Conservation (phyloP, 768 basidiomycete species). For the Cystofilobasidium ferigula region DNA sequence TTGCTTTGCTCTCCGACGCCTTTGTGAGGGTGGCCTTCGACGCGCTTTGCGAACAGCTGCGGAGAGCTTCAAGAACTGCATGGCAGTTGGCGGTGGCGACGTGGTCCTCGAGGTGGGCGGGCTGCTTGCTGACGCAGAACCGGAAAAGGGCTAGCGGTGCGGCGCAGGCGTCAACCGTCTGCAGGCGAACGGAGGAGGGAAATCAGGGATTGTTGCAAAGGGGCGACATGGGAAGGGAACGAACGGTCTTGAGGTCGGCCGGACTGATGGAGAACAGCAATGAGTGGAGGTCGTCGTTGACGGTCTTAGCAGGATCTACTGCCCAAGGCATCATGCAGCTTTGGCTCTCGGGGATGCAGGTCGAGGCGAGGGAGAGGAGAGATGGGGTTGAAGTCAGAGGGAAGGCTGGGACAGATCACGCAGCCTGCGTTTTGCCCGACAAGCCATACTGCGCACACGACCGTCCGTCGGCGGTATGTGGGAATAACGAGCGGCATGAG, state of each 20-base stretch:
- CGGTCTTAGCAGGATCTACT: neutral
- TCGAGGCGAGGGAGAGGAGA: no score
- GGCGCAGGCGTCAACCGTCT: neutral
- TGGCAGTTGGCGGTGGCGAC: slow-evolving; percentile 1
- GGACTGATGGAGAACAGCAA: no score
- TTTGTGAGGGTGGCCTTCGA: neutral
- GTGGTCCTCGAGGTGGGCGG: slow-evolving; percentile 2
- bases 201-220: neutral
- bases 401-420: no score
- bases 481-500: no score
- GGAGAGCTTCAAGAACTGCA: neutral
- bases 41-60: neutral
- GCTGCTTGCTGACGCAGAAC: neutral
- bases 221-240: no score
- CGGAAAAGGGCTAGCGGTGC: neutral
- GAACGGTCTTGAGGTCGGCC: no score
- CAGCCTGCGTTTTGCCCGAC: no score
- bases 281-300: neutral
- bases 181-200: neutral
- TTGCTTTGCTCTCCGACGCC: neutral
- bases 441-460: no score
- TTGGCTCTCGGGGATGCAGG: no score
- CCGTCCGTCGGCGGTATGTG: no score
- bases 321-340: slow-evolving; percentile 8
- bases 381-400: no score